Evolutionary conservation across 2,329 filamentous ascomycete genomes (phyloP).

Genomic region (Diplodia corticola): DNA sequence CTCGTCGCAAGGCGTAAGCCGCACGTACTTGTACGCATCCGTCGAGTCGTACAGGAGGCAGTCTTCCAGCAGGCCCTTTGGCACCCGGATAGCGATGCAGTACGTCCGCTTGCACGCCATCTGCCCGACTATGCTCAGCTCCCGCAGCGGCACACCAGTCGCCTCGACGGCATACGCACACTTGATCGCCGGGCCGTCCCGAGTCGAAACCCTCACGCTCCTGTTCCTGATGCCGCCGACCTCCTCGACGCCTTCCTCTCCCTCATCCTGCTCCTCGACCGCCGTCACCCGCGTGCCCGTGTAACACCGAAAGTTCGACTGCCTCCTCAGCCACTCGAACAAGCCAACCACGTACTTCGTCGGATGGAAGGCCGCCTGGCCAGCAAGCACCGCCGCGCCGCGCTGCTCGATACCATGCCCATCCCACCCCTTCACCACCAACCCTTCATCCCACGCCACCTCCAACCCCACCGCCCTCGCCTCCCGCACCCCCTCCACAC

Average conservation of each 20-base stretch:
- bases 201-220: conserved; percentile 50
- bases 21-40: conserved; percentile 58
- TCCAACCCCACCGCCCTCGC: conserved; percentile 49
- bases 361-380: conserved; percentile 59
- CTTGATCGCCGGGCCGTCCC: conserved; percentile 49
- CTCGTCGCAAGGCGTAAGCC: conserved; percentile 55
- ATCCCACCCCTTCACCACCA: conserved; percentile 55
- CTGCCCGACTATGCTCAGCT: conserved; percentile 54
- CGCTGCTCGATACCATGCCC: conserved; percentile 55
- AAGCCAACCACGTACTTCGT: conserved; percentile 58
- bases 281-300: conserved; percentile 52
- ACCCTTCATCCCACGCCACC: conserved; percentile 45
- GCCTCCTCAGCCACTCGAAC: conserved; percentile 52
- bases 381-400: conserved; percentile 49
- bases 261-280: conserved; percentile 52
- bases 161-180: conserved; percentile 55
- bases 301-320: conserved; percentile 56
- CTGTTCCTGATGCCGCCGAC: conserved; percentile 49
- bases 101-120: conserved; percentile 58
- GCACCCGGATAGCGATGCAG: conserved; percentile 57
- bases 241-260: conserved; percentile 45
- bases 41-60: conserved; percentile 58
- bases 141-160: conserved; percentile 58
- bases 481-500: conserved; percentile 50
- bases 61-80: conserved; percentile 55